Evolutionary conservation across 2,329 filamentous ascomycete genomes (phyloP).

Genomic region (Colletotrichum sp.): DNA sequence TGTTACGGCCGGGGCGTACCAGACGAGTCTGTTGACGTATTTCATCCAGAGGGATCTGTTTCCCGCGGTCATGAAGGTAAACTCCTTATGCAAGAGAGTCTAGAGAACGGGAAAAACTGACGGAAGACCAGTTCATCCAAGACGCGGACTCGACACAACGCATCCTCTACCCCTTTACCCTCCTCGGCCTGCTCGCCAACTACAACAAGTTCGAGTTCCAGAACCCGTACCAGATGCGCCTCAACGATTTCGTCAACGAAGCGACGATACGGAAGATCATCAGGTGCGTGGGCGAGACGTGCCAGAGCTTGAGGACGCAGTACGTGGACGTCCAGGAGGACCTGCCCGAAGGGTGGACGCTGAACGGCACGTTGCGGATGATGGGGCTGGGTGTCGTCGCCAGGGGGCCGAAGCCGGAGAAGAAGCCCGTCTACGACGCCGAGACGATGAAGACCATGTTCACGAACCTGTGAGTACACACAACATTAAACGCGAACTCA

Average conservation of each 20-base stretch:
- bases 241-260: slow-evolving; percentile 97
- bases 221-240: slow-evolving; percentile 89
- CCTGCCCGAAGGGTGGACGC: slow-evolving; percentile 85
- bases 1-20: slow-evolving; percentile 91
- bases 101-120: not conserved
- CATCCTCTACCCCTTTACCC: slow-evolving; percentile 76
- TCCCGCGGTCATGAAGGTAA: slow-evolving; percentile 90
- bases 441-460: slow-evolving; percentile 87
- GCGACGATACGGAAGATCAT: slow-evolving; percentile 83
- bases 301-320: slow-evolving; percentile 68
- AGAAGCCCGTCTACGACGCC: slow-evolving; percentile 67
- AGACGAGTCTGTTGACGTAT: slow-evolving; percentile 92
- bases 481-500: not conserved
- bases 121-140: slow-evolving; percentile 71
- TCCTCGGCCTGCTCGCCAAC: slow-evolving; percentile 88
- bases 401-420: slow-evolving; percentile 68
- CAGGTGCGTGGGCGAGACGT: slow-evolving; percentile 75
- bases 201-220: slow-evolving; percentile 99
- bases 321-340: slow-evolving; percentile 92
- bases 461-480: slow-evolving; percentile 69
- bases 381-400: slow-evolving; percentile 82
- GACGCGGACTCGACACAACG: slow-evolving; percentile 71
- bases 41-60: slow-evolving; percentile 95
- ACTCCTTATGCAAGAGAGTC: slow-evolving; percentile 3
- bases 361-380: slow-evolving; percentile 81